Conservation (phyloP, 257 asterid genomes). For the Anisodus acutangulus region DNA sequence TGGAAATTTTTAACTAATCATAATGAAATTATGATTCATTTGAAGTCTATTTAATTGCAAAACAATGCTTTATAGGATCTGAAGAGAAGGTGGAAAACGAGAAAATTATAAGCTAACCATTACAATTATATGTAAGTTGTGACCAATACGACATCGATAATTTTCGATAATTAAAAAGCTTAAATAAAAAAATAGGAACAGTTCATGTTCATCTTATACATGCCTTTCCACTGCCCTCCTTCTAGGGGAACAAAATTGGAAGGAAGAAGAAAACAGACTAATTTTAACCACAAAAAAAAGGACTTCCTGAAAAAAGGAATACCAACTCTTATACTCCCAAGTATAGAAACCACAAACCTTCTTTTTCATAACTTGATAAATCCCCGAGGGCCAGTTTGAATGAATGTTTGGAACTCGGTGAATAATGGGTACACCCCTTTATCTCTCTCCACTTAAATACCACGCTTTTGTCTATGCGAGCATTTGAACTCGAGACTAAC, state of each 20-base stretch:
- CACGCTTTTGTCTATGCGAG: background rate
- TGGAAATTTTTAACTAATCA: too few species aligned
- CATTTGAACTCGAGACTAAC: background rate
- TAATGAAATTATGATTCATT: too few species aligned
- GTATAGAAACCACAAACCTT: too few species aligned
- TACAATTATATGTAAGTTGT: background rate
- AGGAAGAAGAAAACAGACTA: background rate
- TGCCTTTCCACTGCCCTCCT: background rate
- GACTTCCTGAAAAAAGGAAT: background rate
- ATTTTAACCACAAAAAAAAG: background rate
- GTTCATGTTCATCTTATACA: background rate
- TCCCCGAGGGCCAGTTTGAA: background rate
- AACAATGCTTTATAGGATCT: too few species aligned
- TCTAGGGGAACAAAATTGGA: background rate
- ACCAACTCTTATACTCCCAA: background rate
- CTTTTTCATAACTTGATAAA: background rate
- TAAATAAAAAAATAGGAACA: background rate
- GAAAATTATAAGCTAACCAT: too few species aligned
- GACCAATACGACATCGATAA: background rate
- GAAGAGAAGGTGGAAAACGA: too few species aligned
- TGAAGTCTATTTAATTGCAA: too few species aligned
- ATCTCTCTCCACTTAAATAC: background rate
- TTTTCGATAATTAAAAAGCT: background rate
- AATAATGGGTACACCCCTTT: background rate
- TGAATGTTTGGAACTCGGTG: background rate